Evolutionary conservation across 1,284 basidiomycete species (phyloP), one percentile per base, ranked within the genome.

Genomic region (Pseudozyma thailandica): DNA sequence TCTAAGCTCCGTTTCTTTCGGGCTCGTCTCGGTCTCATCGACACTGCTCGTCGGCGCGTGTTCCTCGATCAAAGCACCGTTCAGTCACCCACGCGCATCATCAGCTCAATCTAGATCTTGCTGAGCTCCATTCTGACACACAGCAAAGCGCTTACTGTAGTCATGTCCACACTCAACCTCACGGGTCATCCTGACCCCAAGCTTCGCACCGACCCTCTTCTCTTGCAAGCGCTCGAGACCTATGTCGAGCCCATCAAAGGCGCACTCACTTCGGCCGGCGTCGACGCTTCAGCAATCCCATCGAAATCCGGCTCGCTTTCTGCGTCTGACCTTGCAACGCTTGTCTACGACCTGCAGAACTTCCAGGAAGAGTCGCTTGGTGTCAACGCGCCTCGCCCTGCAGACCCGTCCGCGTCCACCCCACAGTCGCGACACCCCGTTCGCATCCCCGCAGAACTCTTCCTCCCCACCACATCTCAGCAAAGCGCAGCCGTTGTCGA

Each of bases 291-390:
- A 13, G 55, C 57, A 16, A 65, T 62, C 18, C 51, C 53, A 1
- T 69, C 61, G 12, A 59, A 55, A 13, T 56, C 56, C 18, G 59
- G 48, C 42, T 53, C 60, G 15, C 46, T 73, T 28, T 54, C 64
- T 15, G 64, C 61, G 7, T 44, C 65, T 52, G 71, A 73, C 49
- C 71, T 73, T 21, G 71, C 65, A 21, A 26, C 49, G 13, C 49
- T 73, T 26, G 39, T 50, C 1, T 77, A 58, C 45, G 66, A 69
- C 26, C 42, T 81, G 21, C 75, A 78, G 39, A 38, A 38, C 26
- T 81, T 79, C 61, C 80, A 81, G 50, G 77, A 81, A 35, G 57
- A 71, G 10, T 61, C 66, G 45, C 72, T 81, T 13, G 80, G 78
- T 30, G 61, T 64, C 21, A 60, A 70, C 16, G 73, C 74, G 5